These are phyloP conservation scores for Fusarium longipes DNA, from an alignment of 2,329 filamentous ascomycete genomes.

Conservation along the genomic window DNA sequence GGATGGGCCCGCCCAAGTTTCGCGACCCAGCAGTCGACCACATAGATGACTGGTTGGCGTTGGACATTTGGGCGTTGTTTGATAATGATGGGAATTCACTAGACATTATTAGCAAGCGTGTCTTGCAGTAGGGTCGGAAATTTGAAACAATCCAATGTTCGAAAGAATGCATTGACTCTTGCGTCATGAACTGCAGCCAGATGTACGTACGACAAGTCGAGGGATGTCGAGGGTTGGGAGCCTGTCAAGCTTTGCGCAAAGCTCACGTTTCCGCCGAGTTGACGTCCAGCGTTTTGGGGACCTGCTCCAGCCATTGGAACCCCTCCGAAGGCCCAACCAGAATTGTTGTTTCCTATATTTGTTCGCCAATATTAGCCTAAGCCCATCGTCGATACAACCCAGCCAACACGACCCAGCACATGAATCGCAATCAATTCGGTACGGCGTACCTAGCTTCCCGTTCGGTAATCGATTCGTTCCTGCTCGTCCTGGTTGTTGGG, in stretches of 20 bases:
- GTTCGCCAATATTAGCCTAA: constrained; percentile 40
- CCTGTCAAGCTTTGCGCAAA: constrained; percentile 74
- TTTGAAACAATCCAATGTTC: background rate
- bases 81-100: constrained; percentile 76
- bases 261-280: constrained; percentile 70
- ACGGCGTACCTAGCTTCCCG: constrained; percentile 68
- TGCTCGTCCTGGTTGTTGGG: constrained; percentile 63
- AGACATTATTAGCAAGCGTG: constrained; percentile 17
- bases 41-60: constrained; percentile 61
- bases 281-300: constrained; percentile 64
- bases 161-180: background rate
- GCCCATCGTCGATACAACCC: constrained; percentile 11
- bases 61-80: constrained; percentile 67
- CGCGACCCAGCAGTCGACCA: constrained; percentile 65
- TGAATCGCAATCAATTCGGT: background rate
- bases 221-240: constrained; percentile 69
- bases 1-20: constrained; percentile 61
- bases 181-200: background rate
- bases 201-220: constrained; percentile 72
- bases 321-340: constrained; percentile 72
- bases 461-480: constrained; percentile 71
- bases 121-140: background rate
- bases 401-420: constrained; percentile 14
- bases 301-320: constrained; percentile 69
- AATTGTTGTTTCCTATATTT: constrained; percentile 60